These are phyloP conservation scores for Camelina neglecta DNA, from an alignment of 345 rosid genomes.

Conservation along the genomic window DNA sequence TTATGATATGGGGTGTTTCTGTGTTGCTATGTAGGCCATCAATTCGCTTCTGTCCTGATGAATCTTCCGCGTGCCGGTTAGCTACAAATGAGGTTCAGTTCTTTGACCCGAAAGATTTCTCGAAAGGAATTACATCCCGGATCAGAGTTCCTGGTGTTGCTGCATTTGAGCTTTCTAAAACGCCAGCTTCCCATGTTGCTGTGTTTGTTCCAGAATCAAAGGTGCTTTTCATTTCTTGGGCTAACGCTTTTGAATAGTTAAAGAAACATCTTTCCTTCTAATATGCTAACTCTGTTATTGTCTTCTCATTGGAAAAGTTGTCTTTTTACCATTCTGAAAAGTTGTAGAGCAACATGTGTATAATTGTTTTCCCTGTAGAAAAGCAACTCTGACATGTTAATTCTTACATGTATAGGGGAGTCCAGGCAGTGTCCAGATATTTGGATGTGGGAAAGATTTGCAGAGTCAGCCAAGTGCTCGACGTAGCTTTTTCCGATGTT, in stretches of 20 bases:
- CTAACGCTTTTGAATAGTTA: not conserved
- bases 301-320: not conserved
- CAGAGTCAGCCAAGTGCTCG: slow-evolving; percentile 83
- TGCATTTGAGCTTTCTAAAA: slow-evolving; percentile 79
- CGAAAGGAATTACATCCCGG: slow-evolving; percentile 68
- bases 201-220: slow-evolving; percentile 91
- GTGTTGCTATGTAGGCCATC: slow-evolving; percentile 70
- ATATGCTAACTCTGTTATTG: not conserved
- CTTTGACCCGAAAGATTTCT: slow-evolving; percentile 80
- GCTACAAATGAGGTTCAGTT: slow-evolving; percentile 92
- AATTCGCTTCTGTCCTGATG: slow-evolving; percentile 75
- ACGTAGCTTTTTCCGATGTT: slow-evolving; percentile 84
- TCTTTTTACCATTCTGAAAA: slow-evolving; percentile 13
- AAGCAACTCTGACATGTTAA: slow-evolving; percentile 30
- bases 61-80: slow-evolving; percentile 79
- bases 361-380: not conserved
- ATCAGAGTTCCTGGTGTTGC: slow-evolving; percentile 80
- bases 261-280: not conserved
- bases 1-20: slow-evolving; percentile 13
- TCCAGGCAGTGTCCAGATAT: slow-evolving; percentile 95
- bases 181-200: slow-evolving; percentile 84
- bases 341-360: not conserved
- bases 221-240: slow-evolving; percentile 54
- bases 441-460: slow-evolving; percentile 61
- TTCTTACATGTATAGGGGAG: slow-evolving; percentile 60